Base-by-base conservation (phyloP, 306 rosid species). In the Inga laurina region DNA sequence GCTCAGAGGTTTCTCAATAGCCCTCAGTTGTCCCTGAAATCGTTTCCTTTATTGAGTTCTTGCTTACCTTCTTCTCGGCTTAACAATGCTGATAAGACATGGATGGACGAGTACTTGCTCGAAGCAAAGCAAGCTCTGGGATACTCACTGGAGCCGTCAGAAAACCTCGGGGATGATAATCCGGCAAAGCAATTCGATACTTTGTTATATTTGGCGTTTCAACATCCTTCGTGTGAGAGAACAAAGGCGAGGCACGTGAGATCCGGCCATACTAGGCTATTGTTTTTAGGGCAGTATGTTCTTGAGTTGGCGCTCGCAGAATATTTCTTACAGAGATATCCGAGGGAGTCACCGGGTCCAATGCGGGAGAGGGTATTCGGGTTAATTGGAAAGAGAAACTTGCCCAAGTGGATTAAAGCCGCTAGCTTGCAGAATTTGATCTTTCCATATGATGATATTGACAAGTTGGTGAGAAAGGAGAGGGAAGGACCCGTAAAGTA, bases 91-190 rank as follows among this genome's bases (percentile, higher is more conserved):
- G 99, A 96, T 57, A 88, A 85, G 85, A 68, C 88, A 3, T 96
- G 98, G 99, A 96, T 94, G 1, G 99, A 94, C 0, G 97, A 96
- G 92, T 94, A 94, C 87, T 79, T 96, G 80, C 93, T 96, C 0
- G 99, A 96, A 76, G 98, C 94, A 54, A 96, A 94, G 77, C 99
- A 96, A 73, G 99, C 99, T 59, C 89, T 96, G 0, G 99, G 99
- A 52, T 94, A 94, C 85, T 91, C 99, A 2, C 90, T 96, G 0
- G 99, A 96, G 85, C 90, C 95, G 0, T 94, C 97, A 3, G 97
- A 92, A 4, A 79, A 70, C 8, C 86, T 89, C 3, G 94, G 90
- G 30, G 97, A 92, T 27, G 98, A 96, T 65, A 94, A 94, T 67
- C 98, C 99, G 0, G 98, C 98, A 0, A 94, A 90, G 78, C 98